Percentiles rank a stretch among this genome's conserved stretches.
Conservation (phyloP, 805 yeast species). For the Yarrowia porcina region DNA sequence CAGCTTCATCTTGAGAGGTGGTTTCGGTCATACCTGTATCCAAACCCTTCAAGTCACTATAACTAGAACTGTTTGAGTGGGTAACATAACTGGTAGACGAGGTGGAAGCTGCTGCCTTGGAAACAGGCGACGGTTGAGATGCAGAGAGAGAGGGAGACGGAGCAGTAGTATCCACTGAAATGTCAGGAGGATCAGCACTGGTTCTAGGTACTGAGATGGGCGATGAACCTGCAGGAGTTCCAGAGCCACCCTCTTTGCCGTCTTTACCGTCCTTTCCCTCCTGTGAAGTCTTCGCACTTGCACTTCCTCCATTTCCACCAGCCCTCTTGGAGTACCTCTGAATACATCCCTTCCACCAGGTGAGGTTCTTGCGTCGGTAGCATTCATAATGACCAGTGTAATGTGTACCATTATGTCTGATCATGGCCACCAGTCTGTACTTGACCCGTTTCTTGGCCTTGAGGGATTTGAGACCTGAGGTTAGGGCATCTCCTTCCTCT, state of each 20-base stretch:
- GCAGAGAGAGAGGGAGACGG: constrained; percentile 23
- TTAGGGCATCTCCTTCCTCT: constrained; percentile 38
- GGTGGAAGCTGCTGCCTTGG: constrained; percentile 7
- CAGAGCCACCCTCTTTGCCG: no score
- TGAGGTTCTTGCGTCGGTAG: constrained; percentile 57
- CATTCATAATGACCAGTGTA: constrained; percentile 89
- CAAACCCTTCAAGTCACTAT: constrained; percentile 9
- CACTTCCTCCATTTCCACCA: no score
- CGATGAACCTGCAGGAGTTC: no score
- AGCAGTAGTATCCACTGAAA: neutral
- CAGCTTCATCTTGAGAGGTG: neutral
- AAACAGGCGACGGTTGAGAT: constrained; percentile 19
- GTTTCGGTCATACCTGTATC: neutral
- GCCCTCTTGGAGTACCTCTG: constrained; percentile 14
- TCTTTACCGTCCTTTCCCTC: no score
- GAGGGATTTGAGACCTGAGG: neutral
- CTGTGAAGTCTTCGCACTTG: no score
- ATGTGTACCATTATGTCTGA: constrained; percentile 87
- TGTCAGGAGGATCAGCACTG: neutral
- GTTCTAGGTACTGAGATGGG: no score
- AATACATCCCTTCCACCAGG: constrained; percentile 31
- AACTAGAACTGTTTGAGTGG: constrained; percentile 18
- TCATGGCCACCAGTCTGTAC: constrained; percentile 65
- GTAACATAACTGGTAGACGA: constrained; percentile 19
- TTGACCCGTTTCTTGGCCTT: constrained; percentile 34